Percentiles rank a stretch among this genome's conserved stretches.
Conservation (phyloP, 2,329 filamentous ascomycete genomes). For the Ophiocordyceps unilateralis region DNA sequence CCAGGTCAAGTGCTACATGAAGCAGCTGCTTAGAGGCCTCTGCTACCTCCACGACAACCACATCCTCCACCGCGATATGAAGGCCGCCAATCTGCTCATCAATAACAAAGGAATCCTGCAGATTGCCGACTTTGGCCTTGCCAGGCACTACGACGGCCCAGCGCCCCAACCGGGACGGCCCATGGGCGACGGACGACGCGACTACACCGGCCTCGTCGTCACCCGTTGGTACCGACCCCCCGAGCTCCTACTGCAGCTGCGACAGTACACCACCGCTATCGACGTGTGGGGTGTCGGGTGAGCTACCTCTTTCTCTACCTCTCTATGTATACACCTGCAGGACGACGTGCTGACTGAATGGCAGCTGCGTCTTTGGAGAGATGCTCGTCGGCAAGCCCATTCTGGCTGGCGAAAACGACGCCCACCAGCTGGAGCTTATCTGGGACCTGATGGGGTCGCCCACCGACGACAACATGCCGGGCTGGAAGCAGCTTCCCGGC, state of each 20-base stretch:
- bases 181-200: slow-evolving; percentile 68
- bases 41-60: slow-evolving; percentile 77
- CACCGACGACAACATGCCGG: slow-evolving; percentile 81
- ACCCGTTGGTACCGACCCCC: slow-evolving; percentile 95
- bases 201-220: slow-evolving; percentile 94
- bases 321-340: neutral
- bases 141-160: slow-evolving; percentile 77
- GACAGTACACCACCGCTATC: slow-evolving; percentile 90
- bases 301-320: slow-evolving; percentile 14
- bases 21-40: slow-evolving; percentile 79
- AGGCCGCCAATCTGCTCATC: slow-evolving; percentile 92
- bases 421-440: slow-evolving; percentile 81
- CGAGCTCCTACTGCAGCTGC: slow-evolving; percentile 73
- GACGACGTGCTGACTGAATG: slow-evolving; percentile 6
- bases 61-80: slow-evolving; percentile 96
- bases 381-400: slow-evolving; percentile 95
- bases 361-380: slow-evolving; percentile 89
- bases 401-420: slow-evolving; percentile 72
- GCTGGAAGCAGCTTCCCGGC: slow-evolving; percentile 69
- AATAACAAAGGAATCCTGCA: slow-evolving; percentile 86
- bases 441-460: slow-evolving; percentile 86
- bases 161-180: slow-evolving; percentile 61
- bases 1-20: slow-evolving; percentile 96
- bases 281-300: slow-evolving; percentile 97
- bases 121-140: slow-evolving; percentile 93